phyloP scores from a whole-genome alignment of 1,284 basidiomycete species.

The Serendipita sp. region DNA sequence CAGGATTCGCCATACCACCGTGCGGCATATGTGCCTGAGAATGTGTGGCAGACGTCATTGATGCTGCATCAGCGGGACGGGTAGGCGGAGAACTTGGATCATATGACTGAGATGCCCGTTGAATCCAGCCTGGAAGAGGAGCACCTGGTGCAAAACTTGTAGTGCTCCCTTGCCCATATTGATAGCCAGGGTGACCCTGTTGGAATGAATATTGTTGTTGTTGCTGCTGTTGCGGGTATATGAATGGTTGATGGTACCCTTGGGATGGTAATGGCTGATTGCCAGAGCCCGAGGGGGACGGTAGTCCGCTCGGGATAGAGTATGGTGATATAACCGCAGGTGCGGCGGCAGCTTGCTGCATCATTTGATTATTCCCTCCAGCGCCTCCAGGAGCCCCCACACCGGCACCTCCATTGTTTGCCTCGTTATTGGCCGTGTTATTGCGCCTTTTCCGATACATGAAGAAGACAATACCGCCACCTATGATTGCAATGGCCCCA shows the following conservation, averaged over 20 bases:
- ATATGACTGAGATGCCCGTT: neutral
- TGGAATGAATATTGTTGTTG: neutral
- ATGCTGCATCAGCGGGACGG: neutral
- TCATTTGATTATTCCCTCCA: neutral
- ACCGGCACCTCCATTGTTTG: neutral
- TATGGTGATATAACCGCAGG: neutral
- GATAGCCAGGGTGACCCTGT: neutral
- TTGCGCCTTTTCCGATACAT: neutral
- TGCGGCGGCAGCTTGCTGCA: neutral
- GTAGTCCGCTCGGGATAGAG: neutral
- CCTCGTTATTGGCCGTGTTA: neutral
- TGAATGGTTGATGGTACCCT: neutral
- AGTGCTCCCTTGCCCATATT: neutral
- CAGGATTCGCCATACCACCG: neutral
- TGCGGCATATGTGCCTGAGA: neutral
- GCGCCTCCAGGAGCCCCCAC: neutral
- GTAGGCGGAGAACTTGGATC: neutral
- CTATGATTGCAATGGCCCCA: neutral
- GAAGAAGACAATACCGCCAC: neutral
- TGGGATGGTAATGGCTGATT: neutral
- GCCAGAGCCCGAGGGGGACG: neutral
- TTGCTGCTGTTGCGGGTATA: neutral
- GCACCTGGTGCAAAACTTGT: neutral
- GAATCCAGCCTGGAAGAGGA: neutral
- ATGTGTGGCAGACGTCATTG: neutral